Evolutionary conservation across 2,329 filamentous ascomycete genomes (phyloP).

Genomic region (Paracoccidioides brasiliensis): DNA sequence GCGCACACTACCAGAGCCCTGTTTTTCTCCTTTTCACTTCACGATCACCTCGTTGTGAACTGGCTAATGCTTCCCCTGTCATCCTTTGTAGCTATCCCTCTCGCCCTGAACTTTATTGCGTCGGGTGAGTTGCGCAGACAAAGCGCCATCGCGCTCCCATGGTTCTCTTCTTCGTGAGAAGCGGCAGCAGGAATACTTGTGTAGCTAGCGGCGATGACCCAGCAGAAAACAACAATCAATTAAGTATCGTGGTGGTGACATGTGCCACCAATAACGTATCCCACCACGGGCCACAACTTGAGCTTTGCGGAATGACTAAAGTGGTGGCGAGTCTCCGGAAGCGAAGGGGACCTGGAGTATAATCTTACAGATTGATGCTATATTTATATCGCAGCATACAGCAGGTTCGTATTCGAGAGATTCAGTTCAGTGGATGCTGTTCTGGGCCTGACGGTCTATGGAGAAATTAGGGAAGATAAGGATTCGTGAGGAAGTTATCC

Average conservation of each 20-base stretch:
- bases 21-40: no score
- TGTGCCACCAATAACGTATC: neutral
- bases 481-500: neutral
- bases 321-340: neutral
- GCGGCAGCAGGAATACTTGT: slow-evolving; percentile 41
- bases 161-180: slow-evolving; percentile 26
- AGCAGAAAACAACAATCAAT: neutral
- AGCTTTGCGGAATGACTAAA: neutral
- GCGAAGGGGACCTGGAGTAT: neutral
- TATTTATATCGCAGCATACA: slow-evolving; percentile 9
- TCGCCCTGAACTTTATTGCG: slow-evolving; percentile 82
- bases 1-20: neutral
- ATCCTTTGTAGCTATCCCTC: slow-evolving; percentile 51
- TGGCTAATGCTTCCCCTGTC: slow-evolving; percentile 5
- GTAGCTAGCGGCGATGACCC: neutral
- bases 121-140: slow-evolving; percentile 59
- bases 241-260: no score
- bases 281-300: neutral
- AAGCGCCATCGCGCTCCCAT: slow-evolving; percentile 22
- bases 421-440: slow-evolving; percentile 13
- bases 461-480: neutral
- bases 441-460: slow-evolving; percentile 1
- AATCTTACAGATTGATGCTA: neutral
- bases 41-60: neutral
- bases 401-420: slow-evolving; percentile 15